Conservation (phyloP, 495 filamentous ascomycete species). For the Aspergillus hancockii region DNA sequence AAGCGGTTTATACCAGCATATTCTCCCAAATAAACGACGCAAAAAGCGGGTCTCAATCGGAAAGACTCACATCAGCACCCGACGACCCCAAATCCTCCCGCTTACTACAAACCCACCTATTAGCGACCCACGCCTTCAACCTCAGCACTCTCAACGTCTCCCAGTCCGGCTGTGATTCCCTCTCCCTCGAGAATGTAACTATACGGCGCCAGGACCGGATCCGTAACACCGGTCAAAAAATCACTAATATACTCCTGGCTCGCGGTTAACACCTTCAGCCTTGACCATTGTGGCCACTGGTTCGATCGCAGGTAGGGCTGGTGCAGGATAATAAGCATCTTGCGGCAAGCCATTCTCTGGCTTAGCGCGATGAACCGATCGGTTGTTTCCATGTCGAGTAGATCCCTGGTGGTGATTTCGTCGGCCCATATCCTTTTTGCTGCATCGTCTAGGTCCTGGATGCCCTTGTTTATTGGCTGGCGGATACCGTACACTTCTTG, state of each 20-base stretch:
- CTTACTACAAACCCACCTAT: background rate
- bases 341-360: background rate
- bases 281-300: background rate
- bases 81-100: background rate
- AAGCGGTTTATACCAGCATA: background rate
- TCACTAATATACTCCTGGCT: background rate
- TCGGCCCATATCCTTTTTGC: background rate
- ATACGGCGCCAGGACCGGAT: background rate
- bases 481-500: background rate
- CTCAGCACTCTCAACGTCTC: background rate
- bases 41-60: background rate
- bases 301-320: background rate
- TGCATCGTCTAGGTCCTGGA: background rate
- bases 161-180: background rate
- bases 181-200: background rate
- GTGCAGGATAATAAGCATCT: background rate
- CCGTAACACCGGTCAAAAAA: background rate
- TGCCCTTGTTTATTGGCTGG: background rate
- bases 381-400: background rate
- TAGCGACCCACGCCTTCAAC: background rate
- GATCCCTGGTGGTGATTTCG: background rate
- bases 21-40: background rate
- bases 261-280: background rate
- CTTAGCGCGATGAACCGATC: background rate
- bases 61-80: background rate